These are phyloP conservation scores for Lactarius sp. DNA, from an alignment of 768 basidiomycete species.

Conservation along the genomic window DNA sequence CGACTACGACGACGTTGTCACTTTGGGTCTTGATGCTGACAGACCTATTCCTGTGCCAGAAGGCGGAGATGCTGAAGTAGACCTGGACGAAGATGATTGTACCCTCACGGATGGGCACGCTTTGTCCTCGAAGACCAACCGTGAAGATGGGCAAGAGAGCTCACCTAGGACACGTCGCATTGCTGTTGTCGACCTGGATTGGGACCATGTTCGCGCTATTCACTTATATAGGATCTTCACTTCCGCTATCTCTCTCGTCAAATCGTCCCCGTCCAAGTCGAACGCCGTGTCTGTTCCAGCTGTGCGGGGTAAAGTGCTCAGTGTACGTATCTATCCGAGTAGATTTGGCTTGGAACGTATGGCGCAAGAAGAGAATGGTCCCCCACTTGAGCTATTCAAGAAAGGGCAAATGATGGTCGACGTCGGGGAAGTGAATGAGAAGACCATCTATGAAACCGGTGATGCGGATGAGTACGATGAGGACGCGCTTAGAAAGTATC, in stretches of 20 bases:
- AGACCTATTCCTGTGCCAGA: slow-evolving; percentile 39
- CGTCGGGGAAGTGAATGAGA: slow-evolving; percentile 58
- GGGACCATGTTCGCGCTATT: slow-evolving; percentile 89
- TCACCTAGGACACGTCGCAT: slow-evolving; percentile 58
- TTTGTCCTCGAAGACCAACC: slow-evolving; percentile 43
- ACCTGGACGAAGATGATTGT: slow-evolving; percentile 74
- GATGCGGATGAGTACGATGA: slow-evolving; percentile 81
- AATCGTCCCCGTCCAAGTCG: slow-evolving; percentile 35
- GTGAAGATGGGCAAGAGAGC: slow-evolving; percentile 36
- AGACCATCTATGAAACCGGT: slow-evolving; percentile 59
- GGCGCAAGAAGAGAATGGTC: slow-evolving; percentile 83
- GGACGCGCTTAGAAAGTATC: slow-evolving; percentile 83
- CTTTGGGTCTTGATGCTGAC: slow-evolving; percentile 45
- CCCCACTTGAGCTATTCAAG: slow-evolving; percentile 79
- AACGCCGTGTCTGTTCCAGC: slow-evolving; percentile 31
- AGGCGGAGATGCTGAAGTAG: slow-evolving; percentile 52
- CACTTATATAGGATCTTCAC: slow-evolving; percentile 92
- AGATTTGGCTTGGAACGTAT: slow-evolving; percentile 88
- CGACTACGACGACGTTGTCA: slow-evolving; percentile 46
- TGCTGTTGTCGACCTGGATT: slow-evolving; percentile 94
- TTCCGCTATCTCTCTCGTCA: slow-evolving; percentile 67
- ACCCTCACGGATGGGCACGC: slow-evolving; percentile 71
- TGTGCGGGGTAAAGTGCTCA: slow-evolving; percentile 62
- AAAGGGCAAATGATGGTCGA: slow-evolving; percentile 38
- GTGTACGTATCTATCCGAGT: slow-evolving; percentile 85